Percentiles rank a stretch among this genome's conserved stretches.
Evolutionary conservation across 1,139 yeast genomes (phyloP).

Genomic region (Candida sp.): DNA sequence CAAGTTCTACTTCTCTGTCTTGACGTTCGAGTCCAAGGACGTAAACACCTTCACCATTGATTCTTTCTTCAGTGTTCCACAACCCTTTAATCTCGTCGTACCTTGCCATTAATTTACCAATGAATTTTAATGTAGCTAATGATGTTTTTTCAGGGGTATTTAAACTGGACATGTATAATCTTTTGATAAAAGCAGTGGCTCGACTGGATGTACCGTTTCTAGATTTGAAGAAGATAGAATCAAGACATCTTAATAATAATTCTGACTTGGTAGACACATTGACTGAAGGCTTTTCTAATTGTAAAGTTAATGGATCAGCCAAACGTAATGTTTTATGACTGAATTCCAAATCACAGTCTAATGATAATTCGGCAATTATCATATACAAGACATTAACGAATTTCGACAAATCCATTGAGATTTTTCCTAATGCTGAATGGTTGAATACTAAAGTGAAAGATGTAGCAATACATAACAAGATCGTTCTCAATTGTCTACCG

Average conservation of each 20-base stretch:
- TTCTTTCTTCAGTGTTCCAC: constrained; percentile 84
- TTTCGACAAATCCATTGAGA: constrained; percentile 64
- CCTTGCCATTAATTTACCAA: constrained; percentile 71
- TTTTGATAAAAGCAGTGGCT: constrained; percentile 80
- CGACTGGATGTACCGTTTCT: constrained; percentile 68
- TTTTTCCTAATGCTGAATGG: constrained; percentile 54
- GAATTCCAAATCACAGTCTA: constrained; percentile 83
- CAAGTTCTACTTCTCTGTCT: constrained; percentile 50
- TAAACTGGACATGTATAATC: constrained; percentile 62
- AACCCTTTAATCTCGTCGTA: constrained; percentile 67
- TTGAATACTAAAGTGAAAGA: constrained; percentile 81
- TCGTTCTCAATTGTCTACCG: constrained; percentile 54
- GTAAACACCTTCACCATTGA: constrained; percentile 65
- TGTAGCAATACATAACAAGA: constrained; percentile 80
- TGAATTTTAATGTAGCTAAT: constrained; percentile 69
- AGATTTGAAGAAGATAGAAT: constrained; percentile 76
- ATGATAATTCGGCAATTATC: constrained; percentile 60
- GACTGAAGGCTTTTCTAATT: constrained; percentile 59
- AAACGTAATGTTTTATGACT: constrained; percentile 77
- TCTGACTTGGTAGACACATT: constrained; percentile 90
- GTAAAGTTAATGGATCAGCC: constrained; percentile 63
- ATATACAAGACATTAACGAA: constrained; percentile 74
- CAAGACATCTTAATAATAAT: constrained; percentile 71
- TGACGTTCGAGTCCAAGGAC: constrained; percentile 62
- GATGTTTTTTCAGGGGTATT: constrained; percentile 89